Base-by-base conservation (phyloP, 768 basidiomycete species). In the Antrodiella citrinella region DNA sequence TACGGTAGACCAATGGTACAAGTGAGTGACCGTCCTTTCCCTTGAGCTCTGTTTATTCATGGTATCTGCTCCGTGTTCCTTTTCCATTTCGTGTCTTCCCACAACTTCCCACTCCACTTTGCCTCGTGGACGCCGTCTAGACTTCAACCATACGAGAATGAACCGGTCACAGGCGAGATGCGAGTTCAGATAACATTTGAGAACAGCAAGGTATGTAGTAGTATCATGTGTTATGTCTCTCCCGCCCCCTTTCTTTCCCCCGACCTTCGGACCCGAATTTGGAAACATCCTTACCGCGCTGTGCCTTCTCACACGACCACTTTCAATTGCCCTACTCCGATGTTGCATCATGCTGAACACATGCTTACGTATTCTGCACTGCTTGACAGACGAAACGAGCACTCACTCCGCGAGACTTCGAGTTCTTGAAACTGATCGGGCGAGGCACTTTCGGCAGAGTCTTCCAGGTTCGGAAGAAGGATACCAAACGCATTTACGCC, bases 401-500 rank as follows among this genome's bases (percentile, higher is more conserved):
- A 4, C 78, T 97, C 45, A 87, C 82, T n/a, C 93, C 94, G 24
- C 83, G 88, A 62, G 95, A 97, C 65, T 99, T 99, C 61, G 95
- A 98, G 64, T 96, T 98, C 71, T 82, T 99, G 62, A 96, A 96
- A 67, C 86, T 99, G 51, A 98, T 99, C 68, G 96, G 96, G 51
- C 84, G 93, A 45, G 96, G 96, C 1, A 98, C 96, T 0, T 99
- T 99, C 65, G 96, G 94, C 44, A 89, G 92, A 49, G 96, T 99
- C 18, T 98, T 97, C 76, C 96, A 99, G 68, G 96, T 99, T 45
- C 90, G 96, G 54, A 99, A 99, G 72, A 84, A 76, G 65, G 94
- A 99, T 72, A 99, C 96, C 39, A 89, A 91, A 67, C 89, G 96
- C 43, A 98, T 99, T 70, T 99, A 97, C 72, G 96, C 96, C 47